These are phyloP conservation scores for Phyllosticta paracitricarpa DNA, from an alignment of 2,329 filamentous ascomycete species.

Conservation along the genomic window DNA sequence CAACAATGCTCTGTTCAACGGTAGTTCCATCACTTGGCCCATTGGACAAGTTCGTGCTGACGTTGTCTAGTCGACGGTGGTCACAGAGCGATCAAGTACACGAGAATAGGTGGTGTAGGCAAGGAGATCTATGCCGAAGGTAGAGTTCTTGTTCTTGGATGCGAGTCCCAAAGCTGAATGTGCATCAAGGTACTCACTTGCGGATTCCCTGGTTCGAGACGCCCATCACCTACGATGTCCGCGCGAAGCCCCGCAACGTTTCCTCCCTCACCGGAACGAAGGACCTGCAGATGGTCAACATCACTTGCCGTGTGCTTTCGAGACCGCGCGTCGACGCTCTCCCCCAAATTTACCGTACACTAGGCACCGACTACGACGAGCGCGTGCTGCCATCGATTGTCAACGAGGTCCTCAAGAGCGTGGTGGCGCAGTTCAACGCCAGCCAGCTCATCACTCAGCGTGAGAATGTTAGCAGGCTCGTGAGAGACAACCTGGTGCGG, in stretches of 20 bases:
- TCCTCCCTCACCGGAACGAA: constrained; percentile 96
- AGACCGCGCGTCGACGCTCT: constrained; percentile 78
- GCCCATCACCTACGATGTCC: constrained; percentile 92
- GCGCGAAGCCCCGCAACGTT: constrained; percentile 93
- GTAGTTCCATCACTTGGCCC: constrained; percentile 28
- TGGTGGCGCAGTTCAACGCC: constrained; percentile 97
- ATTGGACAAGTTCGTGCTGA: constrained; percentile 12
- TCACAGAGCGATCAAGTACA: constrained; percentile 98
- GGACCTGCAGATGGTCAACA: constrained; percentile 99
- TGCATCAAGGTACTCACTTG: constrained; percentile 68
- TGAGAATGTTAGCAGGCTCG: constrained; percentile 87
- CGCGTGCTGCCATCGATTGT: constrained; percentile 96
- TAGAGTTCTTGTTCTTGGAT: constrained; percentile 24
- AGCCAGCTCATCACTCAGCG: constrained; percentile 98
- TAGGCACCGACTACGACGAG: constrained; percentile 95
- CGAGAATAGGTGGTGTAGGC: constrained; percentile 79
- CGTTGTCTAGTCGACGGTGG: constrained; percentile 71
- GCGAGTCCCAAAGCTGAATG: background rate
- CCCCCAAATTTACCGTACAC: constrained; percentile 92
- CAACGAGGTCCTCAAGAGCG: constrained; percentile 97
- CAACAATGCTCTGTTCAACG: constrained; percentile 60
- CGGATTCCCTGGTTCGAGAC: constrained; percentile 96
- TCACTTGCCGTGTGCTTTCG: constrained; percentile 97
- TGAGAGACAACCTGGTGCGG: constrained; percentile 84
- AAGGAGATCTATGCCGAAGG: constrained; percentile 96